These are phyloP conservation scores for Alternaria panax DNA, from an alignment of 2,329 filamentous ascomycete genomes.

Conservation along the genomic window DNA sequence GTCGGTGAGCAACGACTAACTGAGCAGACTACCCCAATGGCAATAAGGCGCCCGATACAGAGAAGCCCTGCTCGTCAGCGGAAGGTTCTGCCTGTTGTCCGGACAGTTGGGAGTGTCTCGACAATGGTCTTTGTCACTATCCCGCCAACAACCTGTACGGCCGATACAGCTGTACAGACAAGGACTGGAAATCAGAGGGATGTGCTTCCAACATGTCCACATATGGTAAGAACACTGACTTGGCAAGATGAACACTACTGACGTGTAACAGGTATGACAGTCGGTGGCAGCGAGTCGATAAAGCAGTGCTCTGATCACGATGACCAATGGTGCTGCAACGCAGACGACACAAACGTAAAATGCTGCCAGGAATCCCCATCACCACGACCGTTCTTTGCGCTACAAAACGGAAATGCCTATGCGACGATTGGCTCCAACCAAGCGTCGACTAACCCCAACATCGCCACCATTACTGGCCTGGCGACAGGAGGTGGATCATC, in stretches of 20 bases:
- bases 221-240: slow-evolving; percentile 30
- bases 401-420: slow-evolving; percentile 41
- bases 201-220: slow-evolving; percentile 48
- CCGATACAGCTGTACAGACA: slow-evolving; percentile 48
- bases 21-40: slow-evolving; percentile 47
- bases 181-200: slow-evolving; percentile 41
- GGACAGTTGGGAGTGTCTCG: slow-evolving; percentile 46
- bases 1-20: slow-evolving; percentile 12
- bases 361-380: slow-evolving; percentile 44
- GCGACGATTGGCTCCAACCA: slow-evolving; percentile 40
- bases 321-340: slow-evolving; percentile 49
- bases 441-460: slow-evolving; percentile 24
- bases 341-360: slow-evolving; percentile 34
- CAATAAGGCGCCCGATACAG: slow-evolving; percentile 30
- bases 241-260: neutral
- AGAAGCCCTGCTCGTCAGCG: slow-evolving; percentile 45
- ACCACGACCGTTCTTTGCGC: slow-evolving; percentile 44
- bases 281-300: slow-evolving; percentile 41
- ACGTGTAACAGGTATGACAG: slow-evolving; percentile 26
- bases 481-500: slow-evolving; percentile 18
- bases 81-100: slow-evolving; percentile 48
- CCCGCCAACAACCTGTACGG: slow-evolving; percentile 35
- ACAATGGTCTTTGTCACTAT: slow-evolving; percentile 49
- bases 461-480: slow-evolving; percentile 39
- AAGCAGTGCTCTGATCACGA: slow-evolving; percentile 43